Conservation (phyloP, 306 rosid species). For the Luffa aegyptiaca region DNA sequence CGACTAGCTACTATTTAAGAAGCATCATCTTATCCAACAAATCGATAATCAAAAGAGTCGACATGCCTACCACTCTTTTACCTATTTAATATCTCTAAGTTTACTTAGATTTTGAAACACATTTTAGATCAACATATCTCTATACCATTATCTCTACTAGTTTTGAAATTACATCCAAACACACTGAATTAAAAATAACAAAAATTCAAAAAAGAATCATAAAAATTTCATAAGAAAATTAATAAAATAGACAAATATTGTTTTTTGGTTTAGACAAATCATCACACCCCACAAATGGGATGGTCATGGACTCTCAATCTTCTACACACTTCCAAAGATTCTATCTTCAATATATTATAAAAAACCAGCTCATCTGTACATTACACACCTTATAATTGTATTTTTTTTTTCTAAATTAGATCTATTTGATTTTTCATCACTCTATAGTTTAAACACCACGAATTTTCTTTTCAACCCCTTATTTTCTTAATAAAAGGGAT, state of each 20-base stretch:
- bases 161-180: too few relatives aligned
- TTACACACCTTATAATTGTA: not conserved
- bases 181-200: too few relatives aligned
- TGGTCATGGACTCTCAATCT: not conserved
- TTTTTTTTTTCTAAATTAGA: not conserved
- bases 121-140: too few relatives aligned
- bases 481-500: not conserved
- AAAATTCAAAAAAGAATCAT: too few relatives aligned
- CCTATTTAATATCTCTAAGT: too few relatives aligned
- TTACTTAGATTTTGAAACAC: too few relatives aligned
- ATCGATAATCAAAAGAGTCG: too few relatives aligned
- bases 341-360: not conserved
- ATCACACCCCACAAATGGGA: not conserved
- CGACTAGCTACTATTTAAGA: too few relatives aligned
- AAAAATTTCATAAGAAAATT: not conserved
- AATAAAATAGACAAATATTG: not conserved
- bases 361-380: not conserved
- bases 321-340: not conserved
- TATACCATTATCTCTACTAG: too few relatives aligned
- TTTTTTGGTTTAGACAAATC: not conserved
- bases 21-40: too few relatives aligned
- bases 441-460: not conserved
- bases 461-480: not conserved
- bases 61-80: too few relatives aligned
- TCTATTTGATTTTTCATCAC: not conserved